Base-by-base conservation (phyloP, 352 stramenopile genomes). In the Phytophthora fragariaefolia region DNA sequence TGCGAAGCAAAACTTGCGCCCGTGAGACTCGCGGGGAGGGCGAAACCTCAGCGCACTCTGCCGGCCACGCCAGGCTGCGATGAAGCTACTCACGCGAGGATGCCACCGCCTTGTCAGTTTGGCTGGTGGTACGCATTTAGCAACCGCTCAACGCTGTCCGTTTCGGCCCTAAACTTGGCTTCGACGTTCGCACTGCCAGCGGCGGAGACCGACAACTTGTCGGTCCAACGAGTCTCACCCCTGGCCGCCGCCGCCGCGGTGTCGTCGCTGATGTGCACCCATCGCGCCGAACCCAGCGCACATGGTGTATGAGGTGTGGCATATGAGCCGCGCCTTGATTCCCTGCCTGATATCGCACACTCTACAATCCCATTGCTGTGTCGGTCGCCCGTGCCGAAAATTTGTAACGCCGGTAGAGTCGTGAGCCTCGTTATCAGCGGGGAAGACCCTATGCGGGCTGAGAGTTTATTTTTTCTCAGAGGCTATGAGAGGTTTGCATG, bases 301-400 rank as follows among this genome's bases (percentile, higher is more conserved):
- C 46, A 43, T 38, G 46, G 36, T 68, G 43, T 50, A 54, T 55
- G 40, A 57, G 55, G 50, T 32, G 12, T 56, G 30, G 40, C 38
- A 54, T 62, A 38, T 52, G 55, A 65, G 47, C 32, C 36, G 20
- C 32, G 20, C 48, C 46, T 50, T 58, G 51, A 71, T 51, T 59
- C 58, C 55, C 53, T 48, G 18, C 49, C 30, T 67, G 49, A 61
- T 62, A 61, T 66, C 45, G 45, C 58, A 61, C 30, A 42, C 34
- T 42, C 34, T 15, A 42, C 34, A 42, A 42, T 42, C 34, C 34
- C 17, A 12, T 42, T 42, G 34, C 13, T n/a, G n/a, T n/a, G n/a
- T n/a, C n/a, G n/a, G n/a, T n/a, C n/a, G n/a, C n/a, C n/a, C 34
- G 34, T 42, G 34, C 34, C 13, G 34, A 42, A 42, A 42, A 42